Percentiles rank a stretch among this genome's conserved stretches.
Evolutionary conservation across 2,329 filamentous ascomycete species (phyloP).

Genomic region (Scortechinia acanthostroma): DNA sequence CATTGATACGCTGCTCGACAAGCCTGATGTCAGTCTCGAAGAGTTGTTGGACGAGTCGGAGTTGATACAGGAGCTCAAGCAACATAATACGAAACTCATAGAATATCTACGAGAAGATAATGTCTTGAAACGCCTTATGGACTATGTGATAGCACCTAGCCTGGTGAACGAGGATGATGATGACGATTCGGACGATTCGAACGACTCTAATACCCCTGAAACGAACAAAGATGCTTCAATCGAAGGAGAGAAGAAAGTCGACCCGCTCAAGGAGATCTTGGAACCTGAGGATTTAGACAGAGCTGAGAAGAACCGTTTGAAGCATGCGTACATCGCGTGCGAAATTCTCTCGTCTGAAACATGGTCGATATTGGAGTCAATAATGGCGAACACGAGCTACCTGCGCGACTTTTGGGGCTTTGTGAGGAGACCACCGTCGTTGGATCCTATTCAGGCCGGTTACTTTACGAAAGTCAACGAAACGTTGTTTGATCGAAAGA

Average conservation of each 20-base stretch:
- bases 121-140: slow-evolving; percentile 76
- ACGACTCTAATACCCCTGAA: slow-evolving; percentile 9
- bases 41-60: slow-evolving; percentile 94
- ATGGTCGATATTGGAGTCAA: slow-evolving; percentile 89
- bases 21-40: slow-evolving; percentile 89
- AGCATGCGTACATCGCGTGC: slow-evolving; percentile 87
- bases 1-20: slow-evolving; percentile 94
- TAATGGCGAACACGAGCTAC: slow-evolving; percentile 76
- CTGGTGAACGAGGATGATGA: slow-evolving; percentile 46
- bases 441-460: slow-evolving; percentile 88
- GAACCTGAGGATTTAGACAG: slow-evolving; percentile 58
- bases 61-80: slow-evolving; percentile 93
- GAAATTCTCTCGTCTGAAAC: slow-evolving; percentile 93
- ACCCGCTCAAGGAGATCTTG: slow-evolving; percentile 27
- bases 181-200: slow-evolving; percentile 35
- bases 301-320: slow-evolving; percentile 81
- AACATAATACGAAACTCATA: slow-evolving; percentile 95
- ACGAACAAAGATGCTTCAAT: slow-evolving; percentile 9
- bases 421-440: slow-evolving; percentile 71
- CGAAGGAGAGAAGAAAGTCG: slow-evolving; percentile 7
- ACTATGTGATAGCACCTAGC: slow-evolving; percentile 82
- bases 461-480: slow-evolving; percentile 99
- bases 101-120: slow-evolving; percentile 87
- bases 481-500: slow-evolving; percentile 94
- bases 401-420: slow-evolving; percentile 87